phyloP scores from a whole-genome alignment of 805 yeast genomes.

The Spathaspora arborariae region DNA sequence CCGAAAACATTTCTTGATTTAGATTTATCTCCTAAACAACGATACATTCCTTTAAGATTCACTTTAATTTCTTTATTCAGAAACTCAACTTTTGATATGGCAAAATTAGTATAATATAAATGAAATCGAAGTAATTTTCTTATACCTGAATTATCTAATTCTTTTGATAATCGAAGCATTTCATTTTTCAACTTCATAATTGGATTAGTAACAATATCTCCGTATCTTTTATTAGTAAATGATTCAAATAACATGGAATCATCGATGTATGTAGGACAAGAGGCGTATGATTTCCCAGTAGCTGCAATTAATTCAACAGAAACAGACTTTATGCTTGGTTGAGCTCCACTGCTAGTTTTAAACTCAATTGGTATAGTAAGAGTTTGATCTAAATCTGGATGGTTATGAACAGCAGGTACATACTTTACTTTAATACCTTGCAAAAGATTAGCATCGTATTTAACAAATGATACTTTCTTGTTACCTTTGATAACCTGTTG shows the following conservation, averaged over 20 bases:
- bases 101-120: conserved; percentile 2
- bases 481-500: neutral
- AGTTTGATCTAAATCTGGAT: conserved; percentile 2
- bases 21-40: conserved; percentile 6
- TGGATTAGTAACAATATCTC: conserved; percentile 5
- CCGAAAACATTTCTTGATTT: conserved; percentile 6
- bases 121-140: conserved; percentile 1
- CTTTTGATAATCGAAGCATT: neutral
- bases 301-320: conserved; percentile 7
- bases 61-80: neutral
- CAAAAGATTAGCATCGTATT: neutral
- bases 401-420: conserved; percentile 1
- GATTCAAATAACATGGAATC: conserved; percentile 7
- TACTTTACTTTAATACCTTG: conserved; percentile 5
- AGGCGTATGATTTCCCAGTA: conserved; percentile 4
- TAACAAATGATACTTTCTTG: neutral
- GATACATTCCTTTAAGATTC: conserved; percentile 6
- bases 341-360: neutral
- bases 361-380: neutral
- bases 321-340: conserved; percentile 2
- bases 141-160: neutral
- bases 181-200: neutral
- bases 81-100: conserved; percentile 1
- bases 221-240: neutral
- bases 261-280: conserved; percentile 5